Percentiles rank a stretch among this genome's conserved stretches.
phyloP scores from a whole-genome alignment of 306 rosid genomes.

The Corylus avellana region DNA sequence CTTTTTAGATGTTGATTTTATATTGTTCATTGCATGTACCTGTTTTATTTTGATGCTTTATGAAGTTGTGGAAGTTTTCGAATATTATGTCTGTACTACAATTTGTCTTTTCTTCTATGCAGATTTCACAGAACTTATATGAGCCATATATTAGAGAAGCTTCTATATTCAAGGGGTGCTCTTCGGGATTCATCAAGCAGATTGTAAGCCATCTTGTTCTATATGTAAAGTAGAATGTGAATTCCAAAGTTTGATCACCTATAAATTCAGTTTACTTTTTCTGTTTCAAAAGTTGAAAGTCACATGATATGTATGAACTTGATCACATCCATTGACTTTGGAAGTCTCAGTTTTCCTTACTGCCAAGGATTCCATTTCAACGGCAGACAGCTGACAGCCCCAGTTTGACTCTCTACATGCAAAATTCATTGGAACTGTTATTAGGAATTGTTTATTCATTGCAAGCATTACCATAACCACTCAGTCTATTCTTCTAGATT shows the following conservation, averaged over 20 bases:
- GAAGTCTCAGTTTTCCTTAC: not conserved
- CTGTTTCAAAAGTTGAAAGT: not conserved
- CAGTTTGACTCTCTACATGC: not conserved
- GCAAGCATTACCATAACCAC: not conserved
- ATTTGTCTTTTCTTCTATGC: slow-evolving; percentile 18
- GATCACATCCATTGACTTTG: not conserved
- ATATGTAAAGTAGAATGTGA: not conserved
- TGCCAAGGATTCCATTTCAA: not conserved
- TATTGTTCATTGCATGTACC: not conserved
- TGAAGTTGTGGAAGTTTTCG: not conserved
- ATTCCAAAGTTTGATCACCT: not conserved
- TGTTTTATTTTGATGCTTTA: slow-evolving; percentile 3
- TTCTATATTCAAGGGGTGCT: slow-evolving; percentile 58
- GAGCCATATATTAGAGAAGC: slow-evolving; percentile 50
- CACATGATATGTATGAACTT: not conserved
- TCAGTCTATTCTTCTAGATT: not conserved
- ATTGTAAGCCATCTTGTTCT: slow-evolving; percentile 43
- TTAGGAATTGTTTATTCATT: not conserved
- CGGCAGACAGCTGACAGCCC: not conserved
- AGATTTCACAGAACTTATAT: slow-evolving; percentile 58
- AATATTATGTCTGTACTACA: not conserved
- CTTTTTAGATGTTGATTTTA: not conserved
- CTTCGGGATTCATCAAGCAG: slow-evolving; percentile 58
- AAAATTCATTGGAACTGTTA: not conserved
- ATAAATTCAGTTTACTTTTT: not conserved